Evolutionary conservation across 202 grass and related monocot genomes (phyloP).

Genomic region (Zizania palustris): DNA sequence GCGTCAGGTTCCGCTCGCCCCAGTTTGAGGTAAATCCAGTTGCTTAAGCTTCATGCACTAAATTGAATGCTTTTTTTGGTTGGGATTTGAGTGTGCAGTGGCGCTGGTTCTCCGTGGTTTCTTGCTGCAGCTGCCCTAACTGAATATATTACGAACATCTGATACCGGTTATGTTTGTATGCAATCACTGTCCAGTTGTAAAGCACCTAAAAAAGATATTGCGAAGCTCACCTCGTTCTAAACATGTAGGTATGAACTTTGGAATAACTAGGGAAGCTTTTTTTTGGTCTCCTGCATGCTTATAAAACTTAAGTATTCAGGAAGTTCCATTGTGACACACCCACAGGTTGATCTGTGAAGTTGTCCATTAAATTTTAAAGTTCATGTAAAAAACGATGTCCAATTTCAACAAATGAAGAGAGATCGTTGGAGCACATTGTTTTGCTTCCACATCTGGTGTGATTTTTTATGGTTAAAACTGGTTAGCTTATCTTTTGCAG

Average conservation of each 20-base stretch:
- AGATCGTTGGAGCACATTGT: too few species aligned
- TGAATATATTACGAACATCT: neutral
- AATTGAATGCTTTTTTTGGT: neutral
- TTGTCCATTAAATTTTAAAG: neutral
- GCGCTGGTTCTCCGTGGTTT: neutral
- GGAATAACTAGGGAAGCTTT: neutral
- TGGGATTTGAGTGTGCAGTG: neutral
- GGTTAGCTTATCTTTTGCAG: neutral
- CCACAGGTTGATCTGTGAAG: neutral
- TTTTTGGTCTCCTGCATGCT: neutral
- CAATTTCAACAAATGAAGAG: slow-evolving; percentile 3
- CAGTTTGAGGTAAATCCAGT: slow-evolving; percentile 58
- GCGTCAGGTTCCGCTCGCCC: slow-evolving; percentile 65
- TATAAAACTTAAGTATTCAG: neutral
- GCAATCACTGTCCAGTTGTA: slow-evolving; percentile 92
- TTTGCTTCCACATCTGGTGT: neutral
- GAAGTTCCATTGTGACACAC: too few species aligned
- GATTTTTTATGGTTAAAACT: neutral
- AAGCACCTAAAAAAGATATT: slow-evolving; percentile 91
- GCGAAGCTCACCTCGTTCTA: slow-evolving; percentile 78
- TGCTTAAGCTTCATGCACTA: neutral
- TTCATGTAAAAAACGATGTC: neutral
- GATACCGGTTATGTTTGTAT: slow-evolving; percentile 95
- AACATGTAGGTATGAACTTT: slow-evolving; percentile 66
- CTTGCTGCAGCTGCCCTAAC: slow-evolving; percentile 55